Percentiles rank a stretch among this genome's conserved stretches.
These are phyloP conservation scores for Desmodesmus armatus DNA, from an alignment of 139 green algal genomes.

Conservation along the genomic window DNA sequence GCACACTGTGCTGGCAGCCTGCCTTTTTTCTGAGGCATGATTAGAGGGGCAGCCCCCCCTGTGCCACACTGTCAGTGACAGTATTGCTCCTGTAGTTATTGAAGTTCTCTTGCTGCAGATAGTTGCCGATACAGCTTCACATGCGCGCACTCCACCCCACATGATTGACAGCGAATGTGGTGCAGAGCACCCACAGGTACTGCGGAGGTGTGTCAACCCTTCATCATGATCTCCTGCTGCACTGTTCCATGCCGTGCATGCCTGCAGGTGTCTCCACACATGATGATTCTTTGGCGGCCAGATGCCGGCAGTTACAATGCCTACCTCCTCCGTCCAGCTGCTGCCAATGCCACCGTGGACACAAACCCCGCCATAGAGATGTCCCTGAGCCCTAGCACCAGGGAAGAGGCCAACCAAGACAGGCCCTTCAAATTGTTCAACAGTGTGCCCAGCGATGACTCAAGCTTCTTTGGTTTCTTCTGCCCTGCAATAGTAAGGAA, in stretches of 20 bases:
- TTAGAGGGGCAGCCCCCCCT: background rate
- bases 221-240: background rate
- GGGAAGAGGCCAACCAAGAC: background rate
- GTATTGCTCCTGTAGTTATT: no score
- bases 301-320: conserved; percentile 26
- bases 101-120: background rate
- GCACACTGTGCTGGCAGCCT: background rate
- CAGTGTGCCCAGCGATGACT: background rate
- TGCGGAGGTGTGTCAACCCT: no score
- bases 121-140: background rate
- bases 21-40: background rate
- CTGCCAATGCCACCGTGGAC: background rate
- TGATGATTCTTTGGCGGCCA: conserved; percentile 45
- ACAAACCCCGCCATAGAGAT: background rate
- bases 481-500: no score
- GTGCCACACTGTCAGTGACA: background rate
- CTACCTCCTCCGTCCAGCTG: conserved; percentile 8
- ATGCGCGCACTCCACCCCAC: background rate
- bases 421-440: conserved; percentile 2
- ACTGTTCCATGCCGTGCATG: background rate
- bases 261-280: conserved; percentile 33
- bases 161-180: background rate
- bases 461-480: background rate
- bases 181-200: background rate
- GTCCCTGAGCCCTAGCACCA: background rate